These are phyloP conservation scores for Apiospora koreana DNA, from an alignment of 2,329 filamentous ascomycete genomes.

Conservation along the genomic window DNA sequence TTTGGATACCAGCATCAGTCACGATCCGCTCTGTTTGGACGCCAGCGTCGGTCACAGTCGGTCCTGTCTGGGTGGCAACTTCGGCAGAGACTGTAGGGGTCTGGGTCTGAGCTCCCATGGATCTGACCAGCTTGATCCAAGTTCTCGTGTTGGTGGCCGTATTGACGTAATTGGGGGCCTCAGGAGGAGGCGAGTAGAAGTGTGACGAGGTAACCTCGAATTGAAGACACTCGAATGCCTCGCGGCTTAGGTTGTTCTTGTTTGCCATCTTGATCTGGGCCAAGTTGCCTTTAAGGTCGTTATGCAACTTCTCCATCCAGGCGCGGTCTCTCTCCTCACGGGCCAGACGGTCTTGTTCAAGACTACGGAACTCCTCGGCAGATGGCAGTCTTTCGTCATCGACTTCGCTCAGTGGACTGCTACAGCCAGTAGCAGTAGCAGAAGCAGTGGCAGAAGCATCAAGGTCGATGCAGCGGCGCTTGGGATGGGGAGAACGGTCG, in stretches of 20 bases:
- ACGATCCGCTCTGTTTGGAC: too few relatives aligned
- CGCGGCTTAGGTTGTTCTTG: background rate
- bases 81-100: background rate
- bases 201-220: background rate
- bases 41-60: background rate
- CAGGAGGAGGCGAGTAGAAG: background rate
- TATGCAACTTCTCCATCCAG: background rate
- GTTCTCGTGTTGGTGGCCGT: background rate
- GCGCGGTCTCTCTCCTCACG: background rate
- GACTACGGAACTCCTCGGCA: background rate
- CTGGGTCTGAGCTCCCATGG: background rate
- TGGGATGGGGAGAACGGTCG: background rate
- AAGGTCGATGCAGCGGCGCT: background rate
- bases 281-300: background rate
- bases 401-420: background rate
- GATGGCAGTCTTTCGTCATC: background rate
- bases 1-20: too few relatives aligned
- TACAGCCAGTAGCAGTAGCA: background rate
- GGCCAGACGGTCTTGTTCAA: background rate
- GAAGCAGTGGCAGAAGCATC: background rate
- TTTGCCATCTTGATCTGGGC: background rate
- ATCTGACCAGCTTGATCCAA: background rate
- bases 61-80: background rate
- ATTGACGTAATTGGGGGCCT: background rate
- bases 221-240: background rate